Evolutionary conservation across 2,329 filamentous ascomycete species (phyloP).

Genomic region (Aspergillus oerlinghausenensis): DNA sequence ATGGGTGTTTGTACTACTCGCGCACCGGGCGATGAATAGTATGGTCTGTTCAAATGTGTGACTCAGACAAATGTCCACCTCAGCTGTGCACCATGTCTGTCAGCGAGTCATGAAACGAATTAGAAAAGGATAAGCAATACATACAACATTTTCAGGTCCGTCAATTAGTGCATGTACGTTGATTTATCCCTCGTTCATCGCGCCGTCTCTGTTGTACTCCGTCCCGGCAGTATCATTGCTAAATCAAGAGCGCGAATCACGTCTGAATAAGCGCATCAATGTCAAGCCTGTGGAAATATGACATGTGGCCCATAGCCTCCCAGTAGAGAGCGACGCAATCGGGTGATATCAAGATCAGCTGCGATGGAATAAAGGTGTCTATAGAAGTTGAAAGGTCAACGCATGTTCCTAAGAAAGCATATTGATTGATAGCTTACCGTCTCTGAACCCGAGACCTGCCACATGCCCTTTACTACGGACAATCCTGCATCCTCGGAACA

Average conservation of each 20-base stretch:
- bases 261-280: conserved; percentile 35
- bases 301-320: conserved; percentile 51
- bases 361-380: conserved; percentile 61
- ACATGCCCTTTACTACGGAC: conserved; percentile 75
- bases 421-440: conserved; percentile 54
- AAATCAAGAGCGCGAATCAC: conserved; percentile 9
- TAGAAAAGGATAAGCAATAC: background rate
- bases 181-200: too few relatives aligned
- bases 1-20: background rate
- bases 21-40: background rate
- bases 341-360: conserved; percentile 74
- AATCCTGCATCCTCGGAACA: conserved; percentile 69
- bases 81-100: background rate
- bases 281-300: conserved; percentile 42
- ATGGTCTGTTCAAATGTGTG: background rate
- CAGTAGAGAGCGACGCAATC: conserved; percentile 78
- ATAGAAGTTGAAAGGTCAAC: background rate
- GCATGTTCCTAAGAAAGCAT: background rate
- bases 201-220: too few relatives aligned
- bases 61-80: background rate
- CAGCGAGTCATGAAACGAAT: background rate
- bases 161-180: conserved; percentile 4
- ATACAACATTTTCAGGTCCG: background rate
- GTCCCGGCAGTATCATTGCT: background rate
- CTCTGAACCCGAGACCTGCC: conserved; percentile 64